Evolutionary conservation across 1,284 basidiomycete genomes (phyloP).

Genomic region (Moesziomyces aphidis): DNA sequence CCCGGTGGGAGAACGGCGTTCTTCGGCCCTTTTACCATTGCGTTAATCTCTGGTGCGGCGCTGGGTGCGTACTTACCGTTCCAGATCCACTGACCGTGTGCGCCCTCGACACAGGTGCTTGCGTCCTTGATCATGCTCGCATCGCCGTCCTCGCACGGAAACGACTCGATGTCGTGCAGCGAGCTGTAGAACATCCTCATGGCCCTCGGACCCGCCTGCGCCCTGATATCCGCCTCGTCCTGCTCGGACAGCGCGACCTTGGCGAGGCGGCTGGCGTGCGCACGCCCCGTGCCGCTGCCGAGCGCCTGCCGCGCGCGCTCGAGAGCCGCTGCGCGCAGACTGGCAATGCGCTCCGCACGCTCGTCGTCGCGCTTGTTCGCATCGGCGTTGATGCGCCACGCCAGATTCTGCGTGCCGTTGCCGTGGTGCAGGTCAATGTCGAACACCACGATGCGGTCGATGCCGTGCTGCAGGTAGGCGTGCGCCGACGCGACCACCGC

Average conservation of each 20-base stretch:
- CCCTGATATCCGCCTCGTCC: slow-evolving; percentile 23
- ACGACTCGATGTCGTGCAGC: slow-evolving; percentile 87
- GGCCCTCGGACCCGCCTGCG: slow-evolving; percentile 38
- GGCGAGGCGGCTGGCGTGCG: slow-evolving; percentile 13
- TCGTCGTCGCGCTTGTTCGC: slow-evolving; percentile 69
- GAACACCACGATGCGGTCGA: slow-evolving; percentile 84
- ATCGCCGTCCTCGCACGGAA: slow-evolving; percentile 93
- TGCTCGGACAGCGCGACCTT: slow-evolving; percentile 24
- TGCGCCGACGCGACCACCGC: slow-evolving; percentile 89
- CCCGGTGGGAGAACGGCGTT: slow-evolving; percentile 5
- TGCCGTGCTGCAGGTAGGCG: slow-evolving; percentile 84
- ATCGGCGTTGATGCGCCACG: slow-evolving; percentile 91
- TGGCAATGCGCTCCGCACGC: slow-evolving; percentile 47
- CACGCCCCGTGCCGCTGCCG: slow-evolving; percentile 15
- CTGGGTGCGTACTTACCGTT: too few relatives aligned
- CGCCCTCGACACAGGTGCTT: slow-evolving; percentile 78
- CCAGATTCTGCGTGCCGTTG: slow-evolving; percentile 88
- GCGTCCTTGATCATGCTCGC: slow-evolving; percentile 82
- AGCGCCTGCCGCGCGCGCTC: slow-evolving; percentile 24
- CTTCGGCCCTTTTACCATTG: slow-evolving; percentile 65
- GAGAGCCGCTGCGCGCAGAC: slow-evolving; percentile 29
- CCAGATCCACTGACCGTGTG: slow-evolving; percentile 86
- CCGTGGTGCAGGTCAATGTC: slow-evolving; percentile 93
- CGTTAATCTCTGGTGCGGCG: too few relatives aligned
- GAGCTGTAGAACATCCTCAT: slow-evolving; percentile 87